Evolutionary conservation across 345 rosid genomes (phyloP).

Genomic region (Gossypium bickii): DNA sequence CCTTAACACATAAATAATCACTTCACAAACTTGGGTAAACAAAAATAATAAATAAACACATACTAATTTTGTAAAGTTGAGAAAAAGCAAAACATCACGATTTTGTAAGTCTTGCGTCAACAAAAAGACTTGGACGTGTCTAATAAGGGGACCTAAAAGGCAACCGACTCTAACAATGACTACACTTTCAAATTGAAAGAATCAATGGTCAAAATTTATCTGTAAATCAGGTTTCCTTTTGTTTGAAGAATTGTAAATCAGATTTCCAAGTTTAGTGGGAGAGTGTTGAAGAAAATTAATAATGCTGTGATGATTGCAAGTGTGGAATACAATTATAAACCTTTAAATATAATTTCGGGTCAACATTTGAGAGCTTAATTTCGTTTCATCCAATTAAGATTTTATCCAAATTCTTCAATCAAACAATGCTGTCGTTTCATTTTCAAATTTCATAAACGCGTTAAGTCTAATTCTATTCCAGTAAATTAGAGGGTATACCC

Average conservation of each 20-base stretch:
- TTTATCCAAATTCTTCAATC: not conserved
- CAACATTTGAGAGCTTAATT: conserved; percentile 1
- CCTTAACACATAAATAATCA: too few relatives aligned
- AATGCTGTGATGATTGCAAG: not conserved
- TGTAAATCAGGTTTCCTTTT: conserved; percentile 2
- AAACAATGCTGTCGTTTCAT: not conserved
- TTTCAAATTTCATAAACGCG: not conserved
- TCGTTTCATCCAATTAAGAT: not conserved
- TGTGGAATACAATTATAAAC: not conserved
- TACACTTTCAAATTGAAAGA: not conserved
- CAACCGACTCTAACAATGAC: not conserved
- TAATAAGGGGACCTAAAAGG: not conserved
- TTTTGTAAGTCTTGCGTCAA: conserved; percentile 4
- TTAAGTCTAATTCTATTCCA: not conserved
- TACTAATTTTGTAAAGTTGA: too few relatives aligned
- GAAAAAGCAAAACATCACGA: not conserved
- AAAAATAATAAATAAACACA: not conserved
- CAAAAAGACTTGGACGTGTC: not conserved
- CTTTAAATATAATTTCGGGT: not conserved
- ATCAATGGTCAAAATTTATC: not conserved
- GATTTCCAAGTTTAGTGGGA: conserved; percentile 6
- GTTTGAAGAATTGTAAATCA: not conserved
- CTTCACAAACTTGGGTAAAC: too few relatives aligned
- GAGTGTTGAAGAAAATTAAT: not conserved
- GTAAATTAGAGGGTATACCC: not conserved